Conservation (phyloP, 352 stramenopile genomes). For the Pythium dissotocum region DNA sequence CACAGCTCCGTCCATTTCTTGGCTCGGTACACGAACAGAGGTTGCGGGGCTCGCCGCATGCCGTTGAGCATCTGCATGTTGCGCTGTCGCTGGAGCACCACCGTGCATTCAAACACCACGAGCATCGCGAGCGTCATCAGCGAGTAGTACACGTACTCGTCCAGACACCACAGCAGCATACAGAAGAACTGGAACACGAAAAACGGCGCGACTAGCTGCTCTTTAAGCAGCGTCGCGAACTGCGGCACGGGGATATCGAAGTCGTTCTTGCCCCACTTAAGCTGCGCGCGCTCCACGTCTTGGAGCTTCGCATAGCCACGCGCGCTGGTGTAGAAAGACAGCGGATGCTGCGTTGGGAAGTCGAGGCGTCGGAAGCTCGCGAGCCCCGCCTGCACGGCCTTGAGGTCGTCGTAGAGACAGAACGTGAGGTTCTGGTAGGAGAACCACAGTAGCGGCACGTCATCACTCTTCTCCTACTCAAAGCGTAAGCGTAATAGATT, state of each 20-base stretch:
- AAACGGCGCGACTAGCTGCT: slow-evolving; percentile 95
- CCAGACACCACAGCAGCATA: slow-evolving; percentile 94
- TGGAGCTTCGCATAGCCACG: slow-evolving; percentile 23
- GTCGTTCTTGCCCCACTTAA: slow-evolving; percentile 69
- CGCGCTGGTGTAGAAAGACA: slow-evolving; percentile 29
- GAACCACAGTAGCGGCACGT: slow-evolving; percentile 63
- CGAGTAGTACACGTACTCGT: slow-evolving; percentile 98
- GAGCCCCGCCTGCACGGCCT: slow-evolving; percentile 26
- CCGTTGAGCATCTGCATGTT: slow-evolving; percentile 87
- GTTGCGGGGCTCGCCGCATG: slow-evolving; percentile 69
- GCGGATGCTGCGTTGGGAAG: slow-evolving; percentile 37
- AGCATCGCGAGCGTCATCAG: slow-evolving; percentile 95
- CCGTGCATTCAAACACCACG: slow-evolving; percentile 93
- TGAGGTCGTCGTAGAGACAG: slow-evolving; percentile 53
- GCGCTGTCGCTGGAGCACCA: slow-evolving; percentile 90
- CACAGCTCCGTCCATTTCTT: slow-evolving; percentile 62
- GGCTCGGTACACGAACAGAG: slow-evolving; percentile 80
- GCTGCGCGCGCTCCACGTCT: slow-evolving; percentile 28
- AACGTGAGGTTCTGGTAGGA: slow-evolving; percentile 82
- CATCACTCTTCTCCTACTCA: slow-evolving; percentile 14
- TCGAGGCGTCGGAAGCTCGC: slow-evolving; percentile 45
- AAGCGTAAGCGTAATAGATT: neutral
- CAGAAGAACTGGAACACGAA: slow-evolving; percentile 97
- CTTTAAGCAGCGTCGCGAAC: slow-evolving; percentile 85
- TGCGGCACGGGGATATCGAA: slow-evolving; percentile 87